These are phyloP conservation scores for Exophiala sp. DNA, from an alignment of 2,329 filamentous ascomycete species.

Conservation along the genomic window DNA sequence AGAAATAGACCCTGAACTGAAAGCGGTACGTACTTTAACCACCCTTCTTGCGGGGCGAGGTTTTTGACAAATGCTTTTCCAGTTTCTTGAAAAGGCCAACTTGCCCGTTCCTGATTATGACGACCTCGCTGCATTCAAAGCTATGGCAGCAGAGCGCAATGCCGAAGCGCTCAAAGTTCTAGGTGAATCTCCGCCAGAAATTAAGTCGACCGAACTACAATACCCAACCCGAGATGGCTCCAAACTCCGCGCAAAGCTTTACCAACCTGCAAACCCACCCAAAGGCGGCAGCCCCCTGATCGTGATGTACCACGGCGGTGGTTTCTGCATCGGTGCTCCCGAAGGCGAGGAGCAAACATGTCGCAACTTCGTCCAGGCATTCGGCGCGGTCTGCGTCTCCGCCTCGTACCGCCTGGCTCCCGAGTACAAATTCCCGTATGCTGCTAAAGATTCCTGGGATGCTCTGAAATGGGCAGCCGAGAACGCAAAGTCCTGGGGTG, in stretches of 20 bases:
- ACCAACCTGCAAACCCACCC: conserved; percentile 21
- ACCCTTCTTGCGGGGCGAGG: not conserved
- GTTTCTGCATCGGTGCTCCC: conserved; percentile 29
- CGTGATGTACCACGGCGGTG: conserved; percentile 30
- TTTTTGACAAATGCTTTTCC: conserved; percentile 1
- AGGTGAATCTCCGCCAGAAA: conserved; percentile 19
- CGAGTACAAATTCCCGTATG: conserved; percentile 26
- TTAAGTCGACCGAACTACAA: conserved; percentile 25
- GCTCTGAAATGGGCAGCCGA: conserved; percentile 30
- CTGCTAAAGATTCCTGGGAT: conserved; percentile 27
- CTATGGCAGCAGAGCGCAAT: conserved; percentile 20
- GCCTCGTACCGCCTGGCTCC: conserved; percentile 26
- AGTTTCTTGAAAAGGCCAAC: conserved; percentile 25
- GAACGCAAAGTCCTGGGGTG: conserved; percentile 37
- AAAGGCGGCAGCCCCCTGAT: conserved; percentile 22
- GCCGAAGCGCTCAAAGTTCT: conserved; percentile 13
- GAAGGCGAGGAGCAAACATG: conserved; percentile 27
- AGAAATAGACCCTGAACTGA: conserved; percentile 32
- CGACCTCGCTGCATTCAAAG: conserved; percentile 21
- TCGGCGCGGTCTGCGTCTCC: conserved; percentile 23
- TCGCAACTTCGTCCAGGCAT: conserved; percentile 27
- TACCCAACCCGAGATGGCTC: conserved; percentile 28
- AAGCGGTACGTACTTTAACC: conserved; percentile 25
- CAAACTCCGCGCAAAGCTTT: conserved; percentile 27
- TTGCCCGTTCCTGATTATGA: conserved; percentile 21